phyloP scores from a whole-genome alignment of 2,329 filamentous ascomycete species.

The Microcyclospora tardicrescens region DNA sequence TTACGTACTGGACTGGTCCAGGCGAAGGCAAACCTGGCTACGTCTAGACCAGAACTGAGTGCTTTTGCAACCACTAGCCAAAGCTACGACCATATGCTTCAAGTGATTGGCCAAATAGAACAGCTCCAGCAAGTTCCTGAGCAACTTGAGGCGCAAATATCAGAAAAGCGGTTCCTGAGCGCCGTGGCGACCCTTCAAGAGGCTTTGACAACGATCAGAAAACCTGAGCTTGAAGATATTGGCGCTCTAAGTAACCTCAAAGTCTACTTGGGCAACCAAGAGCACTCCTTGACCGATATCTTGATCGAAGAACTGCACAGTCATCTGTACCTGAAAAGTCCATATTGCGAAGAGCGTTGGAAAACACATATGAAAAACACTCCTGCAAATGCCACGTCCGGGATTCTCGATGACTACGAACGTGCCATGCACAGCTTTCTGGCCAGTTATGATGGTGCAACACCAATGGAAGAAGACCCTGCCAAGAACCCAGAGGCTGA shows the following conservation, averaged over 20 bases:
- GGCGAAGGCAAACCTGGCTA: slow-evolving; percentile 70
- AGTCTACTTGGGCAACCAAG: slow-evolving; percentile 83
- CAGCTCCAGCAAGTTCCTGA: slow-evolving; percentile 82
- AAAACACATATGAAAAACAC: slow-evolving; percentile 55
- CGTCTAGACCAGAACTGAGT: slow-evolving; percentile 80
- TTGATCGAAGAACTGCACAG: slow-evolving; percentile 95
- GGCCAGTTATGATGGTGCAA: slow-evolving; percentile 41
- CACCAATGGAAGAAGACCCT: slow-evolving; percentile 65
- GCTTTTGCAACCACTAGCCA: slow-evolving; percentile 78
- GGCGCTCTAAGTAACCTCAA: slow-evolving; percentile 76
- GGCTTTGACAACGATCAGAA: slow-evolving; percentile 68
- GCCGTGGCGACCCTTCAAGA: slow-evolving; percentile 87
- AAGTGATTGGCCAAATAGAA: slow-evolving; percentile 59
- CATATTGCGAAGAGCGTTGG: slow-evolving; percentile 94
- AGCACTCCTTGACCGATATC: slow-evolving; percentile 83
- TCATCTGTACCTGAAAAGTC: slow-evolving; percentile 93
- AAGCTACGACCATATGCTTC: slow-evolving; percentile 79
- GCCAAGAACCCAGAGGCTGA: slow-evolving; percentile 90
- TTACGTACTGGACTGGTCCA: slow-evolving; percentile 72
- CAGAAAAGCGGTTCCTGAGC: slow-evolving; percentile 85
- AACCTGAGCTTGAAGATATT: slow-evolving; percentile 81
- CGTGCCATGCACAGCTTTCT: slow-evolving; percentile 45
- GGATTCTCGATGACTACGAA: slow-evolving; percentile 32
- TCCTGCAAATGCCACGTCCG: slow-evolving; percentile 4
- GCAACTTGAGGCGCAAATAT: slow-evolving; percentile 84